A percentile compares a stretch with the other conserved stretches of the same genome.
Evolutionary conservation across 768 basidiomycete genomes (phyloP).

Genomic region (Amanita molliuscula): DNA sequence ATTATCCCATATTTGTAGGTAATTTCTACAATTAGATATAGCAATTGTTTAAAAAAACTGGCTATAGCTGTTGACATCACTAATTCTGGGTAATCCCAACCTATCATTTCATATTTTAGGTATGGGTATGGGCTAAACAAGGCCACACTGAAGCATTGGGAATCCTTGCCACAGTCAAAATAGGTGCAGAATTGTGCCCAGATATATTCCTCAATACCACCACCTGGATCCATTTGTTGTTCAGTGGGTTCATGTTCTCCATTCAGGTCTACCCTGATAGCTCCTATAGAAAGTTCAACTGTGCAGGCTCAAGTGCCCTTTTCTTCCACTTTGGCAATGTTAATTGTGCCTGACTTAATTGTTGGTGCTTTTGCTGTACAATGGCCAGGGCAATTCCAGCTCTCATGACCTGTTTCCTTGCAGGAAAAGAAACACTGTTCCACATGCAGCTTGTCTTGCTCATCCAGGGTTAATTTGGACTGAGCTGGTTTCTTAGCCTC

Average conservation of each 20-base stretch:
- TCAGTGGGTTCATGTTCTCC: neutral
- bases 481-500: neutral
- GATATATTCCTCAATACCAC: no score
- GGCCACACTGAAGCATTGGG: no score
- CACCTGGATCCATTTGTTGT: no score
- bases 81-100: no score
- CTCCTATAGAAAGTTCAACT: neutral
- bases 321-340: neutral
- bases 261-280: neutral
- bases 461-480: constrained; percentile 6
- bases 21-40: no score
- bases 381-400: constrained; percentile 12
- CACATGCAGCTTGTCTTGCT: constrained; percentile 7
- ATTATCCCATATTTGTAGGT: no score
- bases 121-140: no score
- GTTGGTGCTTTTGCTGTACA: constrained; percentile 9
- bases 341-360: constrained; percentile 2
- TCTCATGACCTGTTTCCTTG: constrained; percentile 13
- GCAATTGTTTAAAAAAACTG: no score
- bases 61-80: no score
- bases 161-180: no score
- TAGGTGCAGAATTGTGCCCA: no score
- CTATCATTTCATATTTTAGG: no score
- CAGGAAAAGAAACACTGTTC: constrained; percentile 15
- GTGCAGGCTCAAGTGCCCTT: neutral